phyloP scores from a whole-genome alignment of 306 rosid species.

The Luffa acutangula region DNA sequence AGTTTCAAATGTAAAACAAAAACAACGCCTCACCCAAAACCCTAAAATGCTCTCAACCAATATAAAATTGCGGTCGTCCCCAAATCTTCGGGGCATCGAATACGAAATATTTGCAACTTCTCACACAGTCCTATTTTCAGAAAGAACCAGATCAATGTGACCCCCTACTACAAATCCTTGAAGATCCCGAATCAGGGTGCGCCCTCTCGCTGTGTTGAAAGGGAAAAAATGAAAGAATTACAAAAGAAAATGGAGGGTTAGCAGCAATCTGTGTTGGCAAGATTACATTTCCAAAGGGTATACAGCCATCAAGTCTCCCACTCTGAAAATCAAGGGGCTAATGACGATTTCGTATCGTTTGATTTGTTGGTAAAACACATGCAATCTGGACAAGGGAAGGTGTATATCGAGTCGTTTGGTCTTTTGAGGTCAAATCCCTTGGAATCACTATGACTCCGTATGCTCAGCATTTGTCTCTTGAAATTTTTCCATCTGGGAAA shows the following conservation, averaged over 20 bases:
- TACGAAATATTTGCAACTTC: conserved; percentile 24
- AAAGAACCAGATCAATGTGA: conserved; percentile 31
- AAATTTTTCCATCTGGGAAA: conserved; percentile 76
- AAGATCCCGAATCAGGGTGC: conserved; percentile 33
- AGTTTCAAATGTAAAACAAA: conserved; percentile 16
- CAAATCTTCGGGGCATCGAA: neutral
- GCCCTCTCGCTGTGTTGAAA: conserved; percentile 37
- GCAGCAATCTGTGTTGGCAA: conserved; percentile 41
- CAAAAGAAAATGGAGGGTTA: conserved; percentile 30
- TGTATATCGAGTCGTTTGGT: conserved; percentile 80
- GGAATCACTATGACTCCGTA: conserved; percentile 83
- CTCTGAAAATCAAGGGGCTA: conserved; percentile 38
- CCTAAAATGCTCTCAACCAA: conserved; percentile 18
- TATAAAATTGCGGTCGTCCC: conserved; percentile 20
- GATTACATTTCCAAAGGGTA: conserved; percentile 19
- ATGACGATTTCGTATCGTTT: conserved; percentile 34
- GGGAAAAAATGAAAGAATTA: conserved; percentile 60
- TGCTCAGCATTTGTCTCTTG: conserved; percentile 70
- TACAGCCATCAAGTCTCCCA: neutral
- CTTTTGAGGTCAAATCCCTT: conserved; percentile 88
- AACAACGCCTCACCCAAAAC: conserved; percentile 15
- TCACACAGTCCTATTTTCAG: conserved; percentile 31
- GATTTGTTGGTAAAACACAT: conserved; percentile 79
- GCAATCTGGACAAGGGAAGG: conserved; percentile 98
- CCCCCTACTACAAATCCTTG: conserved; percentile 18